These are phyloP conservation scores for Sclerotinia borealis DNA, from an alignment of 2,329 filamentous ascomycete genomes.

Conservation along the genomic window DNA sequence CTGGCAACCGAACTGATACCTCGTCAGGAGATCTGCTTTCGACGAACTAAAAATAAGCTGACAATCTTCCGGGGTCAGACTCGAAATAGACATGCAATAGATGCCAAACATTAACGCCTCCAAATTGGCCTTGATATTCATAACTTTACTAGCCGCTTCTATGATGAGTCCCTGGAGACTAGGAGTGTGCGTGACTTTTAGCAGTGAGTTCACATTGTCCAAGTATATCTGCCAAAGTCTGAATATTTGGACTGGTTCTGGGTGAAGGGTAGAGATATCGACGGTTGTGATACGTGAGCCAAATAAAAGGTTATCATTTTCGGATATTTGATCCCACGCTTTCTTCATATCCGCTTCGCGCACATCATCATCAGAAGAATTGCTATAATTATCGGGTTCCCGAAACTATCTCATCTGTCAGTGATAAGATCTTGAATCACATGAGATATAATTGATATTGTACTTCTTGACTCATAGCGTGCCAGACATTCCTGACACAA, in stretches of 20 bases:
- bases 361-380: constrained; percentile 33
- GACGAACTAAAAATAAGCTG: constrained; percentile 34
- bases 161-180: constrained; percentile 60
- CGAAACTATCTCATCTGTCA: constrained; percentile 26
- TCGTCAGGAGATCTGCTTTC: constrained; percentile 35
- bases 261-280: constrained; percentile 47
- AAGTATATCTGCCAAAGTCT: constrained; percentile 70
- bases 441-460: neutral
- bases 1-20: constrained; percentile 41
- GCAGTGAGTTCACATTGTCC: constrained; percentile 67
- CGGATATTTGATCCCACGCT: constrained; percentile 40
- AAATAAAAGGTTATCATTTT: constrained; percentile 46
- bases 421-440: constrained; percentile 7
- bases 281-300: constrained; percentile 37
- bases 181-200: constrained; percentile 67
- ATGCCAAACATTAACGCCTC: constrained; percentile 61
- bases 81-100: constrained; percentile 54
- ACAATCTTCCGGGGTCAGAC: constrained; percentile 51
- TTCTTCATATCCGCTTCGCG: constrained; percentile 37
- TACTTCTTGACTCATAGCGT: constrained; percentile 41
- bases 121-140: constrained; percentile 48
- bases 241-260: constrained; percentile 56
- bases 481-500: constrained; percentile 40
- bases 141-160: constrained; percentile 52
- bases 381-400: constrained; percentile 30